These are phyloP conservation scores for Termitomyces heimii DNA, from an alignment of 768 basidiomycete genomes.

Conservation along the genomic window DNA sequence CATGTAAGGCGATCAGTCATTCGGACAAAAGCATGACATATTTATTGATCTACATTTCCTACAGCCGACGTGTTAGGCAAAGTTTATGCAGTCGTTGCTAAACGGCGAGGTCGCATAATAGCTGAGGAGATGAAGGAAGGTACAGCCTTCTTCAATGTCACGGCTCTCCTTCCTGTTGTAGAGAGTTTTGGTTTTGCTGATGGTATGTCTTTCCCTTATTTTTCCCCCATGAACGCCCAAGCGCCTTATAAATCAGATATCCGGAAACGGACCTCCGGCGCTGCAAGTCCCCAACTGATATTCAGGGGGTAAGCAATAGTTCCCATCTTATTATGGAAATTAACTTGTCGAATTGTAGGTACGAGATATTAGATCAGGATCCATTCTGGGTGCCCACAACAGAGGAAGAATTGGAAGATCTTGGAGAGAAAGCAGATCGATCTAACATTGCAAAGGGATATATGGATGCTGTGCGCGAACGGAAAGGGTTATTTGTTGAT, in stretches of 20 bases:
- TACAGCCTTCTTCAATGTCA: constrained; percentile 89
- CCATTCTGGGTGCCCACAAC: constrained; percentile 99
- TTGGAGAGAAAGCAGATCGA: constrained; percentile 94
- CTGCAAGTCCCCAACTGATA: constrained; percentile 94
- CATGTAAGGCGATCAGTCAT: constrained; percentile 53
- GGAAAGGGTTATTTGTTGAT: constrained; percentile 96
- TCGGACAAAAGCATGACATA: background rate
- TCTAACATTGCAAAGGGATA: constrained; percentile 91
- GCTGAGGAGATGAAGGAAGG: constrained; percentile 99
- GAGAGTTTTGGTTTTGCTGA: constrained; percentile 98
- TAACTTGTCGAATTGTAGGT: constrained; percentile 39
- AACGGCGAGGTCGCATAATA: constrained; percentile 85
- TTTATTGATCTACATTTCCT: constrained; percentile 4
- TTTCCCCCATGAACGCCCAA: constrained; percentile 6
- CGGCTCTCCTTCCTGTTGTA: constrained; percentile 88
- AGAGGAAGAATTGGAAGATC: constrained; percentile 92
- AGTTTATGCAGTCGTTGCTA: constrained; percentile 92
- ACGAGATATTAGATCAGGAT: constrained; percentile 89
- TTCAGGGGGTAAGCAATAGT: constrained; percentile 73
- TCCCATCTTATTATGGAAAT: background rate
- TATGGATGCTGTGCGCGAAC: constrained; percentile 83
- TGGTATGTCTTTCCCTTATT: constrained; percentile 44
- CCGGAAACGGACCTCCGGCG: constrained; percentile 92
- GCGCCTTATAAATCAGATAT: constrained; percentile 58
- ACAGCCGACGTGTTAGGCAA: constrained; percentile 97